phyloP scores from a whole-genome alignment of 164 flowering plant genomes.

The Nymphaea colorata region DNA sequence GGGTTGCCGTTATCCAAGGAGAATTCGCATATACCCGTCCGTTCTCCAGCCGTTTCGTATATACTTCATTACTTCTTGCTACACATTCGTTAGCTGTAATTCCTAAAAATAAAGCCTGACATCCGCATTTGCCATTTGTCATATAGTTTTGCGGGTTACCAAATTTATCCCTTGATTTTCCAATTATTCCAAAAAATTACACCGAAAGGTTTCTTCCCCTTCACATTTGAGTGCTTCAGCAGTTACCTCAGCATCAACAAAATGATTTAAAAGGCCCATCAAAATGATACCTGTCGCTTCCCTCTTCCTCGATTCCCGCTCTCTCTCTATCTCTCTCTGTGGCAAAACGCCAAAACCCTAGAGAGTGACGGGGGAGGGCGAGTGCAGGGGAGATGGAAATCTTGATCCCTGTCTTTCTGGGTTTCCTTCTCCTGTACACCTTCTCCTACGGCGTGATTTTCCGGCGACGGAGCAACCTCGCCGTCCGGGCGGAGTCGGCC shows the following conservation, averaged over 20 bases:
- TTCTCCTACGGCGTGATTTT: constrained; percentile 37
- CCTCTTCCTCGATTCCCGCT: background rate
- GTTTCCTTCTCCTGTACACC: constrained; percentile 37
- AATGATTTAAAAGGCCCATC: too few species aligned
- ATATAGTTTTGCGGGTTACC: too few species aligned
- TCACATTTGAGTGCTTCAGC: too few species aligned
- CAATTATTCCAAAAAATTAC: too few species aligned
- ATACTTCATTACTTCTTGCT: too few species aligned
- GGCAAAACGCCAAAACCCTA: background rate
- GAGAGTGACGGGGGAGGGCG: background rate
- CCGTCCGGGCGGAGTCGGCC: constrained; percentile 60
- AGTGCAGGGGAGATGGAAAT: constrained; percentile 20
- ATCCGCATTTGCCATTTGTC: too few species aligned
- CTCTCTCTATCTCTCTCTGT: background rate
- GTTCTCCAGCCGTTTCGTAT: background rate
- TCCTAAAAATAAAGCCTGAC: too few species aligned
- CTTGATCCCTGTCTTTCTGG: constrained; percentile 8
- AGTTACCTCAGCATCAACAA: too few species aligned
- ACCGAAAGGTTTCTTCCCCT: too few species aligned
- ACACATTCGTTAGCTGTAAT: too few species aligned
- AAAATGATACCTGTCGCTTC: background rate
- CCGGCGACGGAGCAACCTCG: constrained; percentile 49
- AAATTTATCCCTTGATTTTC: too few species aligned
- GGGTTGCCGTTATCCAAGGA: background rate
- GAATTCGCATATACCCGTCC: background rate